Base-by-base conservation (phyloP, 148 eudicot species). In the Cornus suecica region DNA sequence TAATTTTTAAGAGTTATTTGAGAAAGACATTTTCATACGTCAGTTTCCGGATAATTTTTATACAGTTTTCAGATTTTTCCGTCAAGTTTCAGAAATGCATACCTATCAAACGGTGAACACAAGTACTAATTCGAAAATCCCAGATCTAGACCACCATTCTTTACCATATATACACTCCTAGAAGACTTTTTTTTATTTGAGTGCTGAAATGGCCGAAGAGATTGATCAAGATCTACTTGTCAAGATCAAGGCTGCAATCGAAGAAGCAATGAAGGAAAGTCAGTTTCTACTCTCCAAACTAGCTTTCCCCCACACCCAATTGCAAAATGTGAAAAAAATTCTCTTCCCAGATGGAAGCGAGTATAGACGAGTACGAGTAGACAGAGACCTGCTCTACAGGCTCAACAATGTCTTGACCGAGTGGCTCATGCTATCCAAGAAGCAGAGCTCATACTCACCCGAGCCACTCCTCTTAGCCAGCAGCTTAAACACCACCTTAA, bases 341-440 rank as follows among this genome's bases (percentile, higher is more conserved):
- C 54, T 23, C 30, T 32, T 58, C 15, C 1, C 56, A 24, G 7
- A 14, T 34, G 25, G 45, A 56, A 22, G 30, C 18, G 23, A 2
- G 37, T 0, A 8, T 20, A 18, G 51, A 5, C 34, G 34, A 18
- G 8, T 10, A 32, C 45, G 70, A 18, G 8, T 10, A 32, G 30
- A 65, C 60, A 73, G 79, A 37, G 81, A 82, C 18, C 61, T 65
- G 45, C 81, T 82, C 28, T 78, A 78, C 68, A 23, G 5, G 2
- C 67, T 82, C 66, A 71, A 70, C 63, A 78, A 82, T 54, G 16
- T 70, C 0, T 24, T 82, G n/a, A 58, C 69, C 18, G 76, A 82
- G 20, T 82, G 79, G 78, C 56, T 34, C n/a, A 61, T 10, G 54
- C 10, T 66, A 13, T 58, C 54, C 0, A 65, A 77, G 67, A 73